These are phyloP conservation scores for Strobilomyces dryophilus DNA, from an alignment of 768 basidiomycete genomes.

Conservation along the genomic window DNA sequence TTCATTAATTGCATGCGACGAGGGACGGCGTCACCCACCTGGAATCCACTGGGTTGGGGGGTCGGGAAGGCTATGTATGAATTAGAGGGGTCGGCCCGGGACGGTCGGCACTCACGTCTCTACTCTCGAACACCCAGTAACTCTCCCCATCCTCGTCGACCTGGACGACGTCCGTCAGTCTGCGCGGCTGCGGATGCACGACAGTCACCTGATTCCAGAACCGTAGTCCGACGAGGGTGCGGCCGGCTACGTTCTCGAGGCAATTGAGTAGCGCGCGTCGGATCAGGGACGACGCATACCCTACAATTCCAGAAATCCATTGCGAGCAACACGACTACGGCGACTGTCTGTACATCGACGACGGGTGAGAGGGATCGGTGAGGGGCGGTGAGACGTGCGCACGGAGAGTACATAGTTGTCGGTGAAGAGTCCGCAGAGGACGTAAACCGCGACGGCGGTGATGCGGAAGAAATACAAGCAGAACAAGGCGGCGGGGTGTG, in stretches of 20 bases:
- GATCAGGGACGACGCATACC: conserved; percentile 38
- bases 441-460: conserved; percentile 86
- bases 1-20: conserved; percentile 4
- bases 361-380: neutral
- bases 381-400: conserved; percentile 26
- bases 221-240: conserved; percentile 89
- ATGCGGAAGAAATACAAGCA: conserved; percentile 87
- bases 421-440: conserved; percentile 89
- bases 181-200: neutral
- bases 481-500: conserved; percentile 80
- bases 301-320: conserved; percentile 99
- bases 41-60: conserved; percentile 84
- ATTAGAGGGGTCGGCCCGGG: conserved; percentile 8
- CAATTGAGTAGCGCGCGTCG: neutral
- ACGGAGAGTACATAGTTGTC: conserved; percentile 92
- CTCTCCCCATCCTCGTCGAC: conserved; percentile 95
- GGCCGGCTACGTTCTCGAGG: conserved; percentile 83
- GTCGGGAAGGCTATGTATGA: conserved; percentile 67
- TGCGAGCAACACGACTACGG: conserved; percentile 88
- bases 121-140: conserved; percentile 97
- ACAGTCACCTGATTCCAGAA: conserved; percentile 89
- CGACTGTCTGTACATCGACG: conserved; percentile 57
- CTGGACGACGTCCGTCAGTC: conserved; percentile 32
- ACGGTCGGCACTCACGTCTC: conserved; percentile 63
- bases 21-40: conserved; percentile 47